Base-by-base conservation (phyloP, 768 basidiomycete species). In the Lactifluus rugatus region DNA sequence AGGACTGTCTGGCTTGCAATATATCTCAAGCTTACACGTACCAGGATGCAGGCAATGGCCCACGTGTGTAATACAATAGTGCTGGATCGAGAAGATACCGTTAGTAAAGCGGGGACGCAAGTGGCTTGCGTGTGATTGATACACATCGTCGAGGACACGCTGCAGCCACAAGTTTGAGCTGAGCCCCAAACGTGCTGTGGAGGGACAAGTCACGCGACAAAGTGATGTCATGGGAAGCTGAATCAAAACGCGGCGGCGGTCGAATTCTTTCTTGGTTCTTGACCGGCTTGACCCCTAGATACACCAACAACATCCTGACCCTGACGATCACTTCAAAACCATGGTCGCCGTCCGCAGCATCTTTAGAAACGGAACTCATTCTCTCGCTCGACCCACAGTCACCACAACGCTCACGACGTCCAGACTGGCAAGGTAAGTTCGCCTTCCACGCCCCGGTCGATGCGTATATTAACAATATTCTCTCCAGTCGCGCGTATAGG, bases 301-400 rank as follows among this genome's bases (percentile, higher is more conserved):
- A 16, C 16, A 13, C 14, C n/a, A 26, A 16, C 28, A 19, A 36
- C 28, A 14, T 32, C 23, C 34, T 1, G 9, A 31, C 9, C 5
- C 9, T 19, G 25, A 52, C 39, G 11, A 48, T 3, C 34, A 10
- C 13, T 13, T 11, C 34, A 42, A 25, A n/a, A 36, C n/a, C 34
- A 60, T 56, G 58, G 36, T 62, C 48, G 48, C 48, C 21, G 52
- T 32, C 26, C 61, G 61, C 31, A 60, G 58, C 37, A 60, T 62
- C 36, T 62, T 62, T 21, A 49, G 57, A 50, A 62, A 62, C 19
- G 61, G 61, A 16, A 34, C 61, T 21, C 61, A 62, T 46, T 52
- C 61, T 31, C 61, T 62, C 16, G 58, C 58, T 17, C 47, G 61
- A 10, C 61, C 61, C 10, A 49, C 48, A 3, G 55, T 50, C 26